Conservation (phyloP, 495 filamentous ascomycete genomes). For the Penicillium steckii region DNA sequence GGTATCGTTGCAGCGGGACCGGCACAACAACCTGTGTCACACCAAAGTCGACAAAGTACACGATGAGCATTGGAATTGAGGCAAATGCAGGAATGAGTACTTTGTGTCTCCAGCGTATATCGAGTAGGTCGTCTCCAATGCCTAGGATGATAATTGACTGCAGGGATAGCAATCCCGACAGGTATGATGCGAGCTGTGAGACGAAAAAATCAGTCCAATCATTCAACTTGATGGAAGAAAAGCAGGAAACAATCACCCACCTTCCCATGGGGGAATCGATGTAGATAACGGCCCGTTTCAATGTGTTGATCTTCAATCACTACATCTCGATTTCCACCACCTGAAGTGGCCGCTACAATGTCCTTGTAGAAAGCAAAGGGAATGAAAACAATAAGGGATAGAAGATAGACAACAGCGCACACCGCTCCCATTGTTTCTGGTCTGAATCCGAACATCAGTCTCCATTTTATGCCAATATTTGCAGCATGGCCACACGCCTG, state of each 20-base stretch:
- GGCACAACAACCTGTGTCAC: slow-evolving; percentile 94
- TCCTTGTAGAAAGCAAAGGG: slow-evolving; percentile 98
- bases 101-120: slow-evolving; percentile 98
- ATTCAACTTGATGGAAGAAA: not conserved
- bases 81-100: slow-evolving; percentile 95
- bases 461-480: not conserved
- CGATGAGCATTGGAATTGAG: slow-evolving; percentile 88
- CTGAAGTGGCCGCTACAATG: slow-evolving; percentile 92
- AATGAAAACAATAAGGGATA: slow-evolving; percentile 85
- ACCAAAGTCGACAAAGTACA: slow-evolving; percentile 98
- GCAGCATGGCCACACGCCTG: not conserved
- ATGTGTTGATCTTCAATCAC: slow-evolving; percentile 64
- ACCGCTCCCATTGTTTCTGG: slow-evolving; percentile 98
- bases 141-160: slow-evolving; percentile 88
- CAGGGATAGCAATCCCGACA: slow-evolving; percentile 89
- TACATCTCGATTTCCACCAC: slow-evolving; percentile 87
- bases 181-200: slow-evolving; percentile 82
- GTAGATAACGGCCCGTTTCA: slow-evolving; percentile 75
- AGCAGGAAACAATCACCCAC: slow-evolving; percentile 38
- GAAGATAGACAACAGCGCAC: slow-evolving; percentile 87
- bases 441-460: slow-evolving; percentile 39
- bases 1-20: slow-evolving; percentile 74
- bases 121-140: slow-evolving; percentile 93
- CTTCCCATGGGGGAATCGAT: slow-evolving; percentile 93
- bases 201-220: not conserved